Evolutionary conservation across 2,329 filamentous ascomycete genomes (phyloP).

Genomic region (Colletotrichum lupini): DNA sequence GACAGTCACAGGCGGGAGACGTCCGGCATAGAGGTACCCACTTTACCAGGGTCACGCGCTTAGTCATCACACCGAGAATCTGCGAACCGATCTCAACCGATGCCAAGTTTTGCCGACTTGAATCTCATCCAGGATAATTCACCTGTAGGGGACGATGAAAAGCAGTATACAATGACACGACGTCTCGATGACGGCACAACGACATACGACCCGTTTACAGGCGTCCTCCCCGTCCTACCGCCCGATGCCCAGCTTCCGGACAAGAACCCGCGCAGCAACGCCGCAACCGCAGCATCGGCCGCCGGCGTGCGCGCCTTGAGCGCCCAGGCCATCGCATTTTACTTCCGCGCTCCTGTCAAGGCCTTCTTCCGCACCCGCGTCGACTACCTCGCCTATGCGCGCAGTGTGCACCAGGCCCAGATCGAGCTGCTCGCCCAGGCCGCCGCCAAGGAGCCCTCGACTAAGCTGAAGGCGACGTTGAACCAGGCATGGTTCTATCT

Average conservation of each 20-base stretch:
- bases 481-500: slow-evolving; percentile 61
- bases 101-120: slow-evolving; percentile 29
- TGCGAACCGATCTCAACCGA: slow-evolving; percentile 27
- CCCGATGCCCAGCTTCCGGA: slow-evolving; percentile 53
- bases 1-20: neutral
- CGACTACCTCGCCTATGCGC: slow-evolving; percentile 77
- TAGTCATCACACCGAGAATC: slow-evolving; percentile 1
- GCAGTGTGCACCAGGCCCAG: slow-evolving; percentile 62
- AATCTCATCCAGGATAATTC: neutral
- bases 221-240: slow-evolving; percentile 59
- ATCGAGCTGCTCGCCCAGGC: slow-evolving; percentile 49
- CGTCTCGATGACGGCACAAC: slow-evolving; percentile 35
- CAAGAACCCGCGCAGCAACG: slow-evolving; percentile 62
- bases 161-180: slow-evolving; percentile 32
- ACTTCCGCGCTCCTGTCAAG: slow-evolving; percentile 91
- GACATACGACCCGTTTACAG: slow-evolving; percentile 38
- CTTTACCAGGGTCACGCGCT: neutral
- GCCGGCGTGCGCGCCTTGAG: slow-evolving; percentile 86
- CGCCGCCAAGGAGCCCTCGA: slow-evolving; percentile 47
- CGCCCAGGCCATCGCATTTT: slow-evolving; percentile 87
- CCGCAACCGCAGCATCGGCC: slow-evolving; percentile 80
- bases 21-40: neutral
- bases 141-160: slow-evolving; percentile 18
- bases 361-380: slow-evolving; percentile 92
- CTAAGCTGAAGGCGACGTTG: slow-evolving; percentile 46